A percentile compares a stretch with the other conserved stretches of the same genome.
Evolutionary conservation across 257 asterid genomes (phyloP).

Genomic region (Phtheirospermum japonicum): DNA sequence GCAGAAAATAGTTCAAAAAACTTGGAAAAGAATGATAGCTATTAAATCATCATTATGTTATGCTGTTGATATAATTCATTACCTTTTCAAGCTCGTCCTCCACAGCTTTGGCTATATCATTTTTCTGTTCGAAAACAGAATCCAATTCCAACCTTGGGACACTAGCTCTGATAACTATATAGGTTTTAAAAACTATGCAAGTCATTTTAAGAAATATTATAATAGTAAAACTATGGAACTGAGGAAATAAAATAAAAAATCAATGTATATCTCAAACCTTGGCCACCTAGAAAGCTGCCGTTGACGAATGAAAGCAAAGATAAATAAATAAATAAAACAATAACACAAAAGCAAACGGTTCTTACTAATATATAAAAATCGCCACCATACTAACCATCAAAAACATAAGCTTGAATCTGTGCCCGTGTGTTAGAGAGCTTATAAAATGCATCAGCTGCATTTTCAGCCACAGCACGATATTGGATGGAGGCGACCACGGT

Average conservation of each 20-base stretch:
- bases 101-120: constrained; percentile 39
- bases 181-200: background rate
- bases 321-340: background rate
- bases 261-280: background rate
- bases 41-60: background rate
- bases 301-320: background rate
- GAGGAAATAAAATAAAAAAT: background rate
- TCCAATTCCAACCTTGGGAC: constrained; percentile 37
- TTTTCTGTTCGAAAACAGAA: constrained; percentile 40
- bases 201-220: background rate
- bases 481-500: constrained; percentile 40
- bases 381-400: constrained; percentile 26
- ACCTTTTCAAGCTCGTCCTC: constrained; percentile 42
- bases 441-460: constrained; percentile 39
- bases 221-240: background rate
- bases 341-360: background rate
- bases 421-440: constrained; percentile 38
- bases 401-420: constrained; percentile 44
- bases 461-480: constrained; percentile 32
- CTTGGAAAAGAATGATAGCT: background rate
- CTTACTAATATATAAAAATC: background rate
- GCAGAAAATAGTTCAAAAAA: background rate
- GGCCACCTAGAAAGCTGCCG: background rate
- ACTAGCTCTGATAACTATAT: constrained; percentile 36
- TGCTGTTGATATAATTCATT: background rate